Base-by-base conservation (phyloP, 2,329 filamentous ascomycete genomes). In the Pseudocercospora cruenta region DNA sequence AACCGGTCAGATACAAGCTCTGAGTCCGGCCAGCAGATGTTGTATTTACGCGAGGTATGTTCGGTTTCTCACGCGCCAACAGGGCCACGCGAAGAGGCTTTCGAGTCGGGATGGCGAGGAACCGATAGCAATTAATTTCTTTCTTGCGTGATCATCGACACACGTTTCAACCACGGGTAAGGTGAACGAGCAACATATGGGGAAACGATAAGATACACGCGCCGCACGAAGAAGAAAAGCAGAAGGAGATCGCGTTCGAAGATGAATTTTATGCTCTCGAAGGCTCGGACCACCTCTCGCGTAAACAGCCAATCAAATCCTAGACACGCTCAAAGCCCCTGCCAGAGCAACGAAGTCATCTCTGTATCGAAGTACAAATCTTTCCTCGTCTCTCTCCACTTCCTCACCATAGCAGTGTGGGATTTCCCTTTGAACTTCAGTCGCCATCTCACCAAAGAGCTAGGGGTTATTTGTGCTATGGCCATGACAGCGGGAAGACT, bases 11-110 rank as follows among this genome's bases (percentile, higher is more conserved):
- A 49, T 19, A 22, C 39, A 16, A 12, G 19, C 49, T 16, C 49
- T 26, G 49, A 53, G 12, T 53, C 8, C 22, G 49, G 19, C 49
- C 8, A 24, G 49, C 49, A 53, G 49, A 26, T 53, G 19, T 19
- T 26, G 55, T 43, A 58, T 58, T 43, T 58, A 58, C 55, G 55
- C 55, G 22, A 58, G 58, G 60, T 45, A 55, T 70, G 75, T 78
- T 74, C 75, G 72, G 65, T 69, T 70, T 65, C 70, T 72, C 76
- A 73, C 75, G 70, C 75, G 74, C 76, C 76, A 71, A 72, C 75
- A 76, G 70, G 74, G 71, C 75, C 75, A 74, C 69, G 67, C 67
- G 51, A 63, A 70, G 58, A 69, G 71, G 70, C 70, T 72, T 55
- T 67, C 72, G 66, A 74, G 74, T 75, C 75, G 75, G 76, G 73